Evolutionary conservation across 2,329 filamentous ascomycete genomes (phyloP), one percentile per base, ranked within the genome.

Genomic region (Rutstroemia sp.): DNA sequence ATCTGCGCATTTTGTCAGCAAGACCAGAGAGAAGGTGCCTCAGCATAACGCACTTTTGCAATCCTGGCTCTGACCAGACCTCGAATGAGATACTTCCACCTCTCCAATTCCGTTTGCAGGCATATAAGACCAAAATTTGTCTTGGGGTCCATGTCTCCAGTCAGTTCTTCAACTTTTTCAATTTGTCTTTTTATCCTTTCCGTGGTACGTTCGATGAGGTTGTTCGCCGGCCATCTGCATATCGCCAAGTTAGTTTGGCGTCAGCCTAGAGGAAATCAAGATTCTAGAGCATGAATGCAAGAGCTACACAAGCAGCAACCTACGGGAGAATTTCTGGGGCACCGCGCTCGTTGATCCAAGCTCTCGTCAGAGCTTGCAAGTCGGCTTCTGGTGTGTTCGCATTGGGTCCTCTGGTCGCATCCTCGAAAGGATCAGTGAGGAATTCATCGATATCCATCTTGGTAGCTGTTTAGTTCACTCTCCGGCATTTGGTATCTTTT

Each of bases 71-170:
- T 53, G 12, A 57, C 49, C 16, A 57, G 45, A 19, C 55, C 55
- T 54, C 55, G 53, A 17, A 97, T 81, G 21, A 99, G 78, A 68
- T 91, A 99, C 74, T 96, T 96, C 73, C 89, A 95, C 47, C 94
- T 80, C 71, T 96, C 92, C 54, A 99, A 81, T 74, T 99, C 94
- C 6, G 95, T 97, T 76, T 99, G 94, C 54, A 96, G 85, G 60
- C 99, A 87, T 49, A 96, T 96, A 67, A 97, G 84, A 59, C 84
- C 84, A 71, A 99, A 96, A 70, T 96, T 97, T 61, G 89, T 86
- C 71, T 88, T 91, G 48, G 92, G 88, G 67, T 95, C 91, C 83
- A 92, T 87, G 68, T 88, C 85, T 60, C 87, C 88, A 12, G 88
- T 92, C 78, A 92, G 81, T 58, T 86, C 81, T 73, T 89, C 86